These are phyloP conservation scores for Pichia ethanolica DNA, from an alignment of 805 yeast genomes.

Conservation along the genomic window DNA sequence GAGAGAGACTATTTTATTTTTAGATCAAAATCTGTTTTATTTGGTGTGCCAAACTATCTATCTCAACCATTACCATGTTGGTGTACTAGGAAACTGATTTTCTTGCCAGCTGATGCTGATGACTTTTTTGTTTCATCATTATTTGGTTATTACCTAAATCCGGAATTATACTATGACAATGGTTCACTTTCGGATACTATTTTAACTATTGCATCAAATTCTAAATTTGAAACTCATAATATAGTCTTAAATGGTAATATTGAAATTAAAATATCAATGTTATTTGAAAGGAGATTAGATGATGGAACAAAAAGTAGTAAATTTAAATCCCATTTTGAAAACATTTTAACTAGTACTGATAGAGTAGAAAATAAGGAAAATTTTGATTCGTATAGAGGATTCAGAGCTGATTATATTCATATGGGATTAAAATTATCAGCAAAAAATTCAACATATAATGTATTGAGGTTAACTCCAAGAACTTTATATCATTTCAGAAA, in stretches of 20 bases:
- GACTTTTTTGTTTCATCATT: slow-evolving; percentile 15
- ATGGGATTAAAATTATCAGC: slow-evolving; percentile 45
- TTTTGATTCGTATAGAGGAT: slow-evolving; percentile 75
- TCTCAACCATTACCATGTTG: slow-evolving; percentile 48
- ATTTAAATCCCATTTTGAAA: slow-evolving; percentile 50
- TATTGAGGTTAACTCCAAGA: slow-evolving; percentile 67
- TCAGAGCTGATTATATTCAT: slow-evolving; percentile 73
- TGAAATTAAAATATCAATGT: slow-evolving; percentile 48
- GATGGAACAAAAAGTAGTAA: slow-evolving; percentile 33
- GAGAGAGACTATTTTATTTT: slow-evolving; percentile 62
- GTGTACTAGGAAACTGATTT: slow-evolving; percentile 44
- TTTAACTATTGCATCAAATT: slow-evolving; percentile 1
- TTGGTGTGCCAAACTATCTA: slow-evolving; percentile 72
- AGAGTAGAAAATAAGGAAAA: slow-evolving; percentile 34
- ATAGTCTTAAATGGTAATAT: slow-evolving; percentile 57
- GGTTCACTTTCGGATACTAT: slow-evolving; percentile 4
- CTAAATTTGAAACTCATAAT: slow-evolving; percentile 43
- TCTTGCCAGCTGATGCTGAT: slow-evolving; percentile 33
- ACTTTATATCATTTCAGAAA: slow-evolving; percentile 54
- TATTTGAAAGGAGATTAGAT: slow-evolving; percentile 40
- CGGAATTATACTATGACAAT: slow-evolving; percentile 10
- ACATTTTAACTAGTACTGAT: slow-evolving; percentile 47
- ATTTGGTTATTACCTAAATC: slow-evolving; percentile 21
- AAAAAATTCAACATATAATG: slow-evolving; percentile 39
- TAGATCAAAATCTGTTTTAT: slow-evolving; percentile 51